Percentiles rank a stretch among this genome's conserved stretches.
These are phyloP conservation scores for Gossypium sturtianum DNA, from an alignment of 345 rosid species.

Conservation along the genomic window DNA sequence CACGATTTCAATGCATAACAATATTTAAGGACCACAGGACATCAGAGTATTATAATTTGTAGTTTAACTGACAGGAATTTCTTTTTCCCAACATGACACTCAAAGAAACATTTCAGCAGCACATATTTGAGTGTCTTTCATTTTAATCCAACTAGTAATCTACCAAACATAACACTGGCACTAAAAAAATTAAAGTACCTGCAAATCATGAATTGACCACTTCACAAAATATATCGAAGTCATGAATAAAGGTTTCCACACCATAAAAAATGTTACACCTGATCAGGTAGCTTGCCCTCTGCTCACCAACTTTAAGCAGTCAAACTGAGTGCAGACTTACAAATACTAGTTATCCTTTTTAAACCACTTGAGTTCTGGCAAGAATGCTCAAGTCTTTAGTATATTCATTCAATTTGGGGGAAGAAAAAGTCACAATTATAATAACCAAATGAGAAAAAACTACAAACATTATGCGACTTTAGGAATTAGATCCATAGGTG, in stretches of 20 bases:
- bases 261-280: background rate
- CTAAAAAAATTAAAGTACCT: background rate
- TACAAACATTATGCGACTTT: background rate
- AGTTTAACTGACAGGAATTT: background rate
- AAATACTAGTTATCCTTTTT: background rate
- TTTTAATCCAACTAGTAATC: background rate
- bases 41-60: background rate
- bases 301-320: background rate
- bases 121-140: background rate
- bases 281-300: background rate
- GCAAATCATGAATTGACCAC: background rate
- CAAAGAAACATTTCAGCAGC: background rate
- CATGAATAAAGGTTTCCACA: background rate
- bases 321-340: background rate
- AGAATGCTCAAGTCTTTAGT: background rate
- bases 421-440: background rate
- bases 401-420: background rate
- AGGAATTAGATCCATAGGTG: background rate
- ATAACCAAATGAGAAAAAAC: background rate
- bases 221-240: background rate
- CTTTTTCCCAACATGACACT: background rate
- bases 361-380: background rate
- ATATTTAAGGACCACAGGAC: background rate
- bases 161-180: background rate
- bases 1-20: background rate